Base-by-base conservation (phyloP, 2,329 filamentous ascomycete genomes). In the Apiospora kogelbergensis region DNA sequence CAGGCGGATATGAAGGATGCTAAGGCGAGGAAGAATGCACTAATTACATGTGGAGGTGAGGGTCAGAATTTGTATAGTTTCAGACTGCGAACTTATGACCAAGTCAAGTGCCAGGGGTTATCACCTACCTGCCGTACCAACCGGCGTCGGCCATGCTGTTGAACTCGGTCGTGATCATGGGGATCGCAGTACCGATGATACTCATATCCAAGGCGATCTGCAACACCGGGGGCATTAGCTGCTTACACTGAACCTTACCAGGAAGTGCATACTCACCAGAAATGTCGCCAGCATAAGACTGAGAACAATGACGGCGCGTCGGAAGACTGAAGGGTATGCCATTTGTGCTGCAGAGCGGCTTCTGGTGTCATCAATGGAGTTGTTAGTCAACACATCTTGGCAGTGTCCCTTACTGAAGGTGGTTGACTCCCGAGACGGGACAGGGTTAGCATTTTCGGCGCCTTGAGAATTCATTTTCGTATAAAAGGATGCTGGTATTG, bases 71-170 rank as follows among this genome's bases (percentile, higher is more conserved):
- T n/a, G n/a, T n/a, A n/a, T n/a, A n/a, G n/a, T n/a, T n/a, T n/a
- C n/a, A n/a, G n/a, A n/a, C n/a, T n/a, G n/a, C n/a, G n/a, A n/a
- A n/a, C n/a, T n/a, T n/a, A n/a, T n/a, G n/a, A n/a, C n/a, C n/a
- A n/a, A n/a, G n/a, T n/a, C n/a, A n/a, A n/a, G n/a, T n/a, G n/a
- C n/a, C n/a, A n/a, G n/a, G n/a, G n/a, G n/a, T n/a, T n/a, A n/a
- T n/a, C n/a, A 42, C 20, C 17, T 45, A 45, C 44, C 44, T 45
- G 10, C 66, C 66, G n/a, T 68, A 70, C 66, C 66, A 70, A n/a
- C 68, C 66, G 15, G 67, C 66, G 20, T 68, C 45, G 63, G 44
- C 60, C 33, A 45, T 37, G 24, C 22, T 44, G 15, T 46, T 41
- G 26, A 68, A 70, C 40, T 67, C 66, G 63, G n/a, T 26, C 1